Evolutionary conservation across 345 rosid genomes (phyloP).

Genomic region (Salix caprea): DNA sequence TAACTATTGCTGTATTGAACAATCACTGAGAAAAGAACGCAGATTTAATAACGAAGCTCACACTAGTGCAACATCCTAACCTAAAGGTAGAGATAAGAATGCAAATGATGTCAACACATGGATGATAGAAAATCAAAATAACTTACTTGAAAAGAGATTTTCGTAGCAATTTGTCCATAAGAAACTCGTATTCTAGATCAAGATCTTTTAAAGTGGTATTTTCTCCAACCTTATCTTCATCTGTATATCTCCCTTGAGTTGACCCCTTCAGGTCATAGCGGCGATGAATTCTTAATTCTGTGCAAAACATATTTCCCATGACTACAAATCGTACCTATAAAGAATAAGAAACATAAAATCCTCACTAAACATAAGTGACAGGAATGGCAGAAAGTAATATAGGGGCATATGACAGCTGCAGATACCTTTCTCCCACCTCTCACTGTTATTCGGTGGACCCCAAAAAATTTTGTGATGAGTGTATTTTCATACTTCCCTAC

Average conservation of each 20-base stretch:
- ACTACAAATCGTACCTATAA: conserved; percentile 90
- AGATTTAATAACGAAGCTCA: neutral
- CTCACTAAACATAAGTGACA: conserved; percentile 11
- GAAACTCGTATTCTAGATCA: conserved; percentile 73
- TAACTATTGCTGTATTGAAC: neutral
- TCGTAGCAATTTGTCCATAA: conserved; percentile 79
- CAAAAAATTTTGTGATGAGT: conserved; percentile 89
- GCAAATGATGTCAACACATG: neutral
- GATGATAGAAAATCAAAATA: neutral
- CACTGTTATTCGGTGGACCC: conserved; percentile 75
- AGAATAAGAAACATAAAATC: conserved; percentile 15
- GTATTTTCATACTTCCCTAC: conserved; percentile 78
- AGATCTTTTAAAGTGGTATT: conserved; percentile 83
- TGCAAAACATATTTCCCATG: conserved; percentile 99
- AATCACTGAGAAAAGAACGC: neutral
- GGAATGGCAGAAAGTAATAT: conserved; percentile 6
- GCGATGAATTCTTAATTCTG: conserved; percentile 82
- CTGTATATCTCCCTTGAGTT: conserved; percentile 71
- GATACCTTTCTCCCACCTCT: conserved; percentile 77
- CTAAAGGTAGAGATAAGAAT: neutral
- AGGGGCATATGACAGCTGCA: neutral
- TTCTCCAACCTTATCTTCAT: conserved; percentile 54
- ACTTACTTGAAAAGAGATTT: conserved; percentile 78
- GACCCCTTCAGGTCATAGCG: conserved; percentile 96
- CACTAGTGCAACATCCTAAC: neutral